Conservation (phyloP, 176 grass and related monocot genomes). For the Eremochloa ophiuroides region DNA sequence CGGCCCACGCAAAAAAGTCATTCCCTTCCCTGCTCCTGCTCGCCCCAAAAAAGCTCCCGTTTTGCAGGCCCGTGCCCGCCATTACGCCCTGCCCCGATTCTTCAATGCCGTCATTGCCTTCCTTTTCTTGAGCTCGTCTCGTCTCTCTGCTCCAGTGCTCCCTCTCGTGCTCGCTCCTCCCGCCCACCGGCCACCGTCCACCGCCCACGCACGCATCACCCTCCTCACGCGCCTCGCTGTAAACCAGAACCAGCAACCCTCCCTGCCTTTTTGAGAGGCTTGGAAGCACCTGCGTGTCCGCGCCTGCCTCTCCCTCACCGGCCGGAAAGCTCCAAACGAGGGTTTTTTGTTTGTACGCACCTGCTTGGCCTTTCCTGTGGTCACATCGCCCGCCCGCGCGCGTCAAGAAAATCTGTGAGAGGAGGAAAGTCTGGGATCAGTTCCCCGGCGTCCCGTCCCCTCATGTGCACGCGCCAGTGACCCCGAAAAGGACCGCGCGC, state of each 20-base stretch:
- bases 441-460: conserved; percentile 6
- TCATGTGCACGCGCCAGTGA: conserved; percentile 22
- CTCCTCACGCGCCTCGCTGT: conserved; percentile 10
- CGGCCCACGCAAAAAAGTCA: not conserved
- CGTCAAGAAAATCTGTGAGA: not conserved
- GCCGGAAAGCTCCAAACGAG: conserved; percentile 39
- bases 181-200: not conserved
- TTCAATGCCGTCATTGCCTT: conserved; percentile 3
- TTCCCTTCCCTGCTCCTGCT: not conserved
- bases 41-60: not conserved
- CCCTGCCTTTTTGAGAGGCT: conserved; percentile 21
- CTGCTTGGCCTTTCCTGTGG: conserved; percentile 25
- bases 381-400: not conserved
- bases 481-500: not conserved
- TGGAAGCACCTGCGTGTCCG: conserved; percentile 47
- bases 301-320: not conserved
- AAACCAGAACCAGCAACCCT: not conserved
- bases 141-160: not conserved
- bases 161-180: conserved; percentile 1
- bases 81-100: not conserved
- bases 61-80: conserved; percentile 30
- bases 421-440: conserved; percentile 1
- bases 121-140: not conserved
- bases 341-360: not conserved
- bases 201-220: not conserved